Evolutionary conservation across 352 stramenopile species (phyloP), one percentile per base, ranked within the genome.

Genomic region (Globisporangium sylvaticum): DNA sequence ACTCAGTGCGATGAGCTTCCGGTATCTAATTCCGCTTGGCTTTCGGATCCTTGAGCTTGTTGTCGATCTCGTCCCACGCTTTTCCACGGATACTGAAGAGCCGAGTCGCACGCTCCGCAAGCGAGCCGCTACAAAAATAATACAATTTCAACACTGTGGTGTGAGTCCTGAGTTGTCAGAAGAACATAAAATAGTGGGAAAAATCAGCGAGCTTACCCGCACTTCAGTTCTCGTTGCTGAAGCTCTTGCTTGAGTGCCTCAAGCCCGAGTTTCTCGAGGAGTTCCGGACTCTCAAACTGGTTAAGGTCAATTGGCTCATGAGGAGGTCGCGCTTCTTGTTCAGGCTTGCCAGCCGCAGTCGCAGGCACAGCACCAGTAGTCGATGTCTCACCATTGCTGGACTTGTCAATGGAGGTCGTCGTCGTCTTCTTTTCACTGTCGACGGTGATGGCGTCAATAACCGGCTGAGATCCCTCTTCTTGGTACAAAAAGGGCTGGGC

Each of bases 21-120:
- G 2, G 18, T 22, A 24, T 50, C 12, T 62, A 57, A 60, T 39
- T 55, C 42, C 50, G 54, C 15, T 58, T 58, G 5, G 73, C 65
- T 67, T 87, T 90, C 50, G 75, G 75, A 44, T 84, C 77, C 65
- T 91, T 92, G 54, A 95, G 65, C 60, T 93, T 94, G 53, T 65
- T 62, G n/a, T 91, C 77, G 42, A 99, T 94, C 58, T 98, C 81
- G 15, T 98, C 88, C 75, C 91, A 88, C 12, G 74, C 52, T 67
- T 97, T 97, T 55, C 97, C 93, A 64, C 97, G 97, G 39, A 97
- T 89, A 55, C 92, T 88, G 46, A 98, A 94, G 39, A 99, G 76
- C 24, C 97, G 79, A 57, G 80, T 72, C 0, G 97, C 96, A 55
- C 97, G 84, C 75, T 99, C 86, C 20, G 78, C 71, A 50, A 97